phyloP scores from a whole-genome alignment of 768 basidiomycete genomes.

The Leccinum obscurum region DNA sequence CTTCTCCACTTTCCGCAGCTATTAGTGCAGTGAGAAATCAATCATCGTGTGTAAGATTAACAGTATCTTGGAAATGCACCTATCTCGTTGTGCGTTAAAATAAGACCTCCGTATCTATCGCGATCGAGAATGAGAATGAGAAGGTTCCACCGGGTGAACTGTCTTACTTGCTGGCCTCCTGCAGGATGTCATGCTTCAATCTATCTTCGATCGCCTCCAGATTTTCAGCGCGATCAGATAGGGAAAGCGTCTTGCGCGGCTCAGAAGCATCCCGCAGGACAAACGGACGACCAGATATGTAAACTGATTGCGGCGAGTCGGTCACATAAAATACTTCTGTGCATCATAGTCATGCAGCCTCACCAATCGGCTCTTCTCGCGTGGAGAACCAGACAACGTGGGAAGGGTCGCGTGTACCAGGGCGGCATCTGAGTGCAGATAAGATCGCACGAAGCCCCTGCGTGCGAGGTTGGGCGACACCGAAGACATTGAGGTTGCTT shows the following conservation, averaged over 20 bases:
- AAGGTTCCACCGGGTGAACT: background rate
- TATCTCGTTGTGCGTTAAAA: conserved; percentile 93
- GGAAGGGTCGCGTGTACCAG: conserved; percentile 59
- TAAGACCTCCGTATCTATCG: conserved; percentile 78
- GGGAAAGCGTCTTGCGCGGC: conserved; percentile 71
- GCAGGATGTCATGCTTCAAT: conserved; percentile 87
- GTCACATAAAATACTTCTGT: background rate
- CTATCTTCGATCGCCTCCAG: conserved; percentile 90
- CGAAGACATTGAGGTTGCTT: conserved; percentile 86
- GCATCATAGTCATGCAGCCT: conserved; percentile 25
- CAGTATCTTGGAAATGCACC: conserved; percentile 42
- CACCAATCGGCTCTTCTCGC: conserved; percentile 92
- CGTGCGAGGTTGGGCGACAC: conserved; percentile 92
- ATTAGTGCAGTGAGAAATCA: conserved; percentile 7
- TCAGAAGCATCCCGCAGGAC: conserved; percentile 86
- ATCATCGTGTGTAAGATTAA: background rate
- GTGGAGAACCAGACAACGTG: conserved; percentile 96
- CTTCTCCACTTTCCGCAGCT: conserved; percentile 65
- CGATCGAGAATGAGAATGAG: conserved; percentile 10
- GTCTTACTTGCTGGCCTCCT: conserved; percentile 69
- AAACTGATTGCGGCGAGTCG: conserved; percentile 44
- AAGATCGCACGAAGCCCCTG: conserved; percentile 90
- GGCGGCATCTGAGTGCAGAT: conserved; percentile 76
- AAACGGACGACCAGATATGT: conserved; percentile 90
- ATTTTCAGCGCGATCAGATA: conserved; percentile 94